Percentiles rank a stretch among this genome's conserved stretches.
Conservation (phyloP, 169 alveolate species). For the Babesia gibsoni region DNA sequence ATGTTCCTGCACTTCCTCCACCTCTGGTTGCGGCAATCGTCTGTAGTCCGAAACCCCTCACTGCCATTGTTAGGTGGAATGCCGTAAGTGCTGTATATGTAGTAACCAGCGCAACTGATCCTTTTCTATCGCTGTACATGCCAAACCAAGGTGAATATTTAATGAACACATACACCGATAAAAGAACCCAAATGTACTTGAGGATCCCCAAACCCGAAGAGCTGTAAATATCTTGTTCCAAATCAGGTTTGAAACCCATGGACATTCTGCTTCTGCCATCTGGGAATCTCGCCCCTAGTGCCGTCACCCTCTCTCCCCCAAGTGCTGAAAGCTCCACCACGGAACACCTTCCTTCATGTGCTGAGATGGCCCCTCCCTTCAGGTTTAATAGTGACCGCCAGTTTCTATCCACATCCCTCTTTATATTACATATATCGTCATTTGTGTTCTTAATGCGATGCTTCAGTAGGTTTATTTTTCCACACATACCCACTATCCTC, state of each 20-base stretch:
- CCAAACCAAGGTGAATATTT: slow-evolving; percentile 14
- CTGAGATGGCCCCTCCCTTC: not conserved
- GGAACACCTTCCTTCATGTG: not conserved
- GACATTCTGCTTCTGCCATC: not conserved
- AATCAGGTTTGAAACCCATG: not conserved
- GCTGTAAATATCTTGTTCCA: not conserved
- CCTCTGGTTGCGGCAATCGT: not conserved
- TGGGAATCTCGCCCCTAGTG: not conserved
- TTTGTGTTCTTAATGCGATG: not conserved
- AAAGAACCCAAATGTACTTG: slow-evolving; percentile 11
- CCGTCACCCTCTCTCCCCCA: too few relatives aligned
- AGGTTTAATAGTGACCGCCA: not conserved
- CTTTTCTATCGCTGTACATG: not conserved
- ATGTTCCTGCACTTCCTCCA: slow-evolving; percentile 4
- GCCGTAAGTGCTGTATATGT: not conserved
- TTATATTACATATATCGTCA: not conserved
- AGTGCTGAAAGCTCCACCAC: not conserved
- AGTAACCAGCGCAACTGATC: not conserved
- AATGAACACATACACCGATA: not conserved
- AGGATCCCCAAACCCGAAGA: not conserved
- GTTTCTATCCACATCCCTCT: not conserved
- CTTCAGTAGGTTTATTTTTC: not conserved
- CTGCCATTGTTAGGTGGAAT: not conserved
- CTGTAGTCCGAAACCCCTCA: not conserved
- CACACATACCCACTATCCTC: not conserved